phyloP scores from a whole-genome alignment of 2,329 filamentous ascomycete species.

The Aschersonia sp. region DNA sequence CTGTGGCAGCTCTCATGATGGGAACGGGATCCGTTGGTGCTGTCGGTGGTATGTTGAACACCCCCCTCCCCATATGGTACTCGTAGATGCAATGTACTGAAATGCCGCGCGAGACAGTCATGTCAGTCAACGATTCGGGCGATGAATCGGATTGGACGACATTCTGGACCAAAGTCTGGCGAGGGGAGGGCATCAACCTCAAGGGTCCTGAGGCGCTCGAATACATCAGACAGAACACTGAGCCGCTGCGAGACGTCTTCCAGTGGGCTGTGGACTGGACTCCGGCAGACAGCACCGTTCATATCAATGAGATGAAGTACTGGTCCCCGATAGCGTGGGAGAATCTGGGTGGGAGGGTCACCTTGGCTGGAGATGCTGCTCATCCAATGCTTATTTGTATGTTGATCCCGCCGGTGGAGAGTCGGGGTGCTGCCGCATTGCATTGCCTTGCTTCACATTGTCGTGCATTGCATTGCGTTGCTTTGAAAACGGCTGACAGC shows the following conservation, averaged over 20 bases:
- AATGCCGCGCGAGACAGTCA: conserved; percentile 2
- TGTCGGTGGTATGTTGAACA: conserved; percentile 13
- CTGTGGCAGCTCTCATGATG: conserved; percentile 16
- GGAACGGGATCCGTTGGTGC: conserved; percentile 13
- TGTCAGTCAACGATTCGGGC: conserved; percentile 9
- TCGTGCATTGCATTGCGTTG: background rate
- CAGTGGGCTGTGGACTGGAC: conserved; percentile 20
- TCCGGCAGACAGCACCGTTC: conserved; percentile 13
- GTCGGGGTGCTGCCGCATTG: background rate
- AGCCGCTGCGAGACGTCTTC: conserved; percentile 15
- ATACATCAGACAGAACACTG: conserved; percentile 13
- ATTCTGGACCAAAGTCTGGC: conserved; percentile 21
- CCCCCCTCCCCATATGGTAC: background rate
- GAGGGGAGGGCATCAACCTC: conserved; percentile 10
- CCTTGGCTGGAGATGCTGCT: conserved; percentile 23
- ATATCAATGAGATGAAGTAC: conserved; percentile 21
- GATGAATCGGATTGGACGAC: conserved; percentile 15
- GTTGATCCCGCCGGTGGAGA: conserved; percentile 1
- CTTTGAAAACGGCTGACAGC: background rate
- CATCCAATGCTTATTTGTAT: conserved; percentile 29
- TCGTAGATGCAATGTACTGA: background rate
- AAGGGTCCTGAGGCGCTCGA: conserved; percentile 20
- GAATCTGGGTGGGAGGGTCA: conserved; percentile 16
- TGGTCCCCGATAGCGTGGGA: conserved; percentile 19
- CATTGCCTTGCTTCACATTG: background rate